Percentiles rank a stretch among this genome's conserved stretches.
phyloP scores from a whole-genome alignment of 2,329 filamentous ascomycete species.

The Cercospora nicotianae region DNA sequence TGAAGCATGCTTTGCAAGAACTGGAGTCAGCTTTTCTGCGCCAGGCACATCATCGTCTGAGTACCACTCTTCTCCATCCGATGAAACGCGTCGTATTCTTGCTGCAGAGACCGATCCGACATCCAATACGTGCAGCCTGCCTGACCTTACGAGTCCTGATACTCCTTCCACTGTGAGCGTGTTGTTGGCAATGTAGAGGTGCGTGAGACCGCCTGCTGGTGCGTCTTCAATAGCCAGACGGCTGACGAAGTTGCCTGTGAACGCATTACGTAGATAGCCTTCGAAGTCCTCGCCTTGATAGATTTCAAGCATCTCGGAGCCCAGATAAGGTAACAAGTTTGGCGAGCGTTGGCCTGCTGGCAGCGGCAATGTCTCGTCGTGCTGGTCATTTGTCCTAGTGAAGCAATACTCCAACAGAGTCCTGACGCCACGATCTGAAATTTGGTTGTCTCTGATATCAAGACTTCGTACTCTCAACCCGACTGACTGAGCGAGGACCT shows the following conservation, averaged over 20 bases:
- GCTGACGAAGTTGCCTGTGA: conserved; percentile 53
- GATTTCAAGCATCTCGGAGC: conserved; percentile 42
- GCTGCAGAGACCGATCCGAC: conserved; percentile 48
- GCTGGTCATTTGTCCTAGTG: not conserved
- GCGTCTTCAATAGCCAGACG: conserved; percentile 58
- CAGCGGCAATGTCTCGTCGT: not conserved
- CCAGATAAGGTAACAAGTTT: conserved; percentile 40
- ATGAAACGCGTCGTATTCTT: conserved; percentile 27
- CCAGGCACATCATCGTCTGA: conserved; percentile 45
- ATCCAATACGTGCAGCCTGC: conserved; percentile 57
- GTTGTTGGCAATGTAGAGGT: conserved; percentile 61
- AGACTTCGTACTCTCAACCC: conserved; percentile 55
- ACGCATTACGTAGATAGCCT: conserved; percentile 50
- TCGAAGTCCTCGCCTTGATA: conserved; percentile 53
- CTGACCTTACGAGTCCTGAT: conserved; percentile 54
- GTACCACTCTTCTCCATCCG: conserved; percentile 23
- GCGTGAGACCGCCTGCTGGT: conserved; percentile 57
- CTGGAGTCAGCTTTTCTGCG: conserved; percentile 56
- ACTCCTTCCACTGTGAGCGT: conserved; percentile 57
- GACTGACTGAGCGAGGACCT: conserved; percentile 54
- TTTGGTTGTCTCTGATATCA: conserved; percentile 57
- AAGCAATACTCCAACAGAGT: conserved; percentile 56
- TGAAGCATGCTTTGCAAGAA: conserved; percentile 50
- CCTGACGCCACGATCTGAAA: conserved; percentile 58
- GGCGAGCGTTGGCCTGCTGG: conserved; percentile 28